phyloP scores from a whole-genome alignment of 2,329 filamentous ascomycete species.

The Ascochyta rabiei region DNA sequence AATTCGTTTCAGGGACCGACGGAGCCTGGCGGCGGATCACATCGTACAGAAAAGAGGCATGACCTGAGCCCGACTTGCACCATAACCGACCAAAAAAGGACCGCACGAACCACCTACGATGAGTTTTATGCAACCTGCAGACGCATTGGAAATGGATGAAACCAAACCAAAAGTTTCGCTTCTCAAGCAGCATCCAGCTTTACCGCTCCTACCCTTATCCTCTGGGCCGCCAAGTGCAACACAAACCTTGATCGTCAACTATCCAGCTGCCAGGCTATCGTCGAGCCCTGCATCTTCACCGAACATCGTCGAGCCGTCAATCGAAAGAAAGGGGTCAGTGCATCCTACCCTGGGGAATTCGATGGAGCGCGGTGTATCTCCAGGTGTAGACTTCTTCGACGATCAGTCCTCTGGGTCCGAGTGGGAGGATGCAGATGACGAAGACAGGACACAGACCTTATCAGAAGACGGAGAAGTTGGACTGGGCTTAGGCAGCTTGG shows the following conservation, averaged over 20 bases:
- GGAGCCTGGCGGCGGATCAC: background rate
- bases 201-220: constrained; percentile 10
- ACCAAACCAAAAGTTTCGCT: constrained; percentile 10
- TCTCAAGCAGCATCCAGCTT: constrained; percentile 19
- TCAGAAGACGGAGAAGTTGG: constrained; percentile 4
- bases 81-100: background rate
- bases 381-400: constrained; percentile 39
- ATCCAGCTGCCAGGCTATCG: constrained; percentile 35
- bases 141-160: background rate
- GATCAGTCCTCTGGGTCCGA: constrained; percentile 32
- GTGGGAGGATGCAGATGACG: constrained; percentile 31
- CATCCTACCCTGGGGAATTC: constrained; percentile 30
- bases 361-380: constrained; percentile 28
- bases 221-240: constrained; percentile 22
- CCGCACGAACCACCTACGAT: background rate
- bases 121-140: background rate
- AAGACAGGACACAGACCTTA: constrained; percentile 23
- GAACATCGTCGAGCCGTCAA: constrained; percentile 31
- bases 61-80: background rate
- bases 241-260: constrained; percentile 30
- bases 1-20: constrained; percentile 18
- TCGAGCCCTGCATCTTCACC: constrained; percentile 40
- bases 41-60: background rate
- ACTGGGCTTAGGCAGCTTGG: constrained; percentile 9
- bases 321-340: constrained; percentile 28